These are phyloP conservation scores for Heterobasidion irregulare DNA, from an alignment of 1,284 basidiomycete species.

Conservation along the genomic window DNA sequence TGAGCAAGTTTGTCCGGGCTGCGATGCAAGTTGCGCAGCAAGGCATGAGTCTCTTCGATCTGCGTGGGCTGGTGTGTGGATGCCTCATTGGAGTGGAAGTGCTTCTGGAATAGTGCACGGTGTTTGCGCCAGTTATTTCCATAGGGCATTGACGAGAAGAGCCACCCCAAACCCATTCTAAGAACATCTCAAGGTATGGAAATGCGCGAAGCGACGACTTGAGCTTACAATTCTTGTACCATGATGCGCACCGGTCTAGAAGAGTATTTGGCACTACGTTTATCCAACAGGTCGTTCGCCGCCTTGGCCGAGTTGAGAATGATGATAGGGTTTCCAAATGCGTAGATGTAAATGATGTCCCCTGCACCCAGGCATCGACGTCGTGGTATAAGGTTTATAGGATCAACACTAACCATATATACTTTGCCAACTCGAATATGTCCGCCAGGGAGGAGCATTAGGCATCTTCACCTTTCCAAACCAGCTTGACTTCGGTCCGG, in stretches of 20 bases:
- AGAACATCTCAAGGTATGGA: background rate
- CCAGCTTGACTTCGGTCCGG: background rate
- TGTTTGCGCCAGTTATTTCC: background rate
- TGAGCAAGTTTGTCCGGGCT: background rate
- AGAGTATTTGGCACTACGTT: slow-evolving; percentile 30
- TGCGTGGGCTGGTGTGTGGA: background rate
- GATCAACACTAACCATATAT: background rate
- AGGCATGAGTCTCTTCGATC: background rate
- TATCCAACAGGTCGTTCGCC: slow-evolving; percentile 30
- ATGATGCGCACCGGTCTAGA: slow-evolving; percentile 19
- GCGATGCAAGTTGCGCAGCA: background rate
- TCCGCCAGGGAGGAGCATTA: background rate
- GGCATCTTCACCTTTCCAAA: background rate
- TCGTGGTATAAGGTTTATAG: background rate
- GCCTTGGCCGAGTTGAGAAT: slow-evolving; percentile 28
- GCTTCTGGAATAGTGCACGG: background rate
- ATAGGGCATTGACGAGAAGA: background rate
- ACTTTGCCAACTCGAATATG: background rate
- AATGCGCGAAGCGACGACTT: background rate
- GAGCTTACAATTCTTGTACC: slow-evolving; percentile 7
- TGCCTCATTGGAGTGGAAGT: background rate
- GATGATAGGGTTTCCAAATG: slow-evolving; percentile 26
- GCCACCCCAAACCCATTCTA: background rate
- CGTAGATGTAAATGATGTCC: slow-evolving; percentile 28
- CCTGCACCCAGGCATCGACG: slow-evolving; percentile 7